Base-by-base conservation (phyloP, 768 basidiomycete species). In the Hygrocybe coccinea region DNA sequence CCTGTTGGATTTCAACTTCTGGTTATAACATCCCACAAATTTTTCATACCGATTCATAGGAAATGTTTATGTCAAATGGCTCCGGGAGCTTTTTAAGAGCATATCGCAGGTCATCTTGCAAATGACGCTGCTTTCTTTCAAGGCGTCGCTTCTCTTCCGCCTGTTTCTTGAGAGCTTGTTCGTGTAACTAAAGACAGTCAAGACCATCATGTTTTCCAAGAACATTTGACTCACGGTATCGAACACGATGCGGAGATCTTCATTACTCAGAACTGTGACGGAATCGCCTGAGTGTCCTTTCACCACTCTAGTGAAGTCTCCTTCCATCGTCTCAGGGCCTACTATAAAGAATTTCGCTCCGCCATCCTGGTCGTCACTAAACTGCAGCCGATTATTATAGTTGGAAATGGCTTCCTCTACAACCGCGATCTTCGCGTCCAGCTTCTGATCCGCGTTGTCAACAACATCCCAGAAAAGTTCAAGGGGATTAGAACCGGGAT, bases 401-500 rank as follows among this genome's bases (percentile, higher is more conserved):
- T 76, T 74, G 59, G 75, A 78, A 59, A 90, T 76, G 3, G 78
- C 84, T 29, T 75, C 78, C 56, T 87, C 85, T 2, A 88, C 82
- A 29, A 81, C 64, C n/a, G 77, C 77, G 15, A 90, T 85, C 65
- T 90, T 90, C 17, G 79, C 79, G 58, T 94, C 92, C 15, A 95
- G 79, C 60, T 85, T 80, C 65, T 94, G 90, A 64, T 93, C 94
- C 2, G 97, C 78, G 39, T 76, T 78, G 69, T 99, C 97, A 44
- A 97, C 87, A 9, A 80, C 67, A 69, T 98, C 95, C 92, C 94
- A 97, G 72, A 97, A 98, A 3, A 98, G 80, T 64, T 99, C 97
- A 29, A 99, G 79, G 1, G 95, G 95, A 61, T 90, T 94, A 1
- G 93, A 95, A 12, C 97, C 97, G 7, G 91, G 90, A 62, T 88